phyloP scores from a whole-genome alignment of 257 asterid genomes.

The Penstemon eatonii region DNA sequence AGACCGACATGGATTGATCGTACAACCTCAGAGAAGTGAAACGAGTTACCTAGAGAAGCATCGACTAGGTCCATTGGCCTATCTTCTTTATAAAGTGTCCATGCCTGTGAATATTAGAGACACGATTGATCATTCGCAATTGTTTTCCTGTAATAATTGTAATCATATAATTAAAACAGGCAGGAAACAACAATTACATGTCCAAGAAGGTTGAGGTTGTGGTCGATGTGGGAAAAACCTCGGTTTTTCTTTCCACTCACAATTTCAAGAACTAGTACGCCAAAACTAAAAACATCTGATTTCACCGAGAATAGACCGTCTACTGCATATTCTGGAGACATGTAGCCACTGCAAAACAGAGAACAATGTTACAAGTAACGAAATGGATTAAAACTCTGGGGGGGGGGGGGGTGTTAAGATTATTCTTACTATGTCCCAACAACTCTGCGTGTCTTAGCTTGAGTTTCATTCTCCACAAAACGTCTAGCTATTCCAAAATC shows the following conservation, averaged over 20 bases:
- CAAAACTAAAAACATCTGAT: slow-evolving; percentile 43
- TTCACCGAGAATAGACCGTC: slow-evolving; percentile 38
- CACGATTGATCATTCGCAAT: too few relatives aligned
- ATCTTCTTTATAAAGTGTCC: too few relatives aligned
- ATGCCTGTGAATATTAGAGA: too few relatives aligned
- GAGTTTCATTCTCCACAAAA: not conserved
- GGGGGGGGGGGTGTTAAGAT: not conserved
- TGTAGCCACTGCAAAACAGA: slow-evolving; percentile 35
- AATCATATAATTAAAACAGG: too few relatives aligned
- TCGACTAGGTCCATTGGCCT: slow-evolving; percentile 19
- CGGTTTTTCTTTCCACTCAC: slow-evolving; percentile 35
- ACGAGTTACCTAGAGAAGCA: not conserved
- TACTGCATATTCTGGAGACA: slow-evolving; percentile 43
- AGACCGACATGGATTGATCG: not conserved
- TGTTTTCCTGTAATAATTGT: too few relatives aligned
- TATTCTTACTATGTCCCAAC: slow-evolving; percentile 27
- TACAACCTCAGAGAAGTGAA: not conserved
- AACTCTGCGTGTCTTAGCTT: slow-evolving; percentile 6
- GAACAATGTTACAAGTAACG: not conserved
- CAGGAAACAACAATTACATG: slow-evolving; percentile 31
- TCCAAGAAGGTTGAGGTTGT: slow-evolving; percentile 43
- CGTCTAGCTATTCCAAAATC: slow-evolving; percentile 3
- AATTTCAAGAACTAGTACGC: slow-evolving; percentile 36
- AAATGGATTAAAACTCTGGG: too few relatives aligned
- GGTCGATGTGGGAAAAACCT: slow-evolving; percentile 29